Percentiles rank a stretch among this genome's conserved stretches.
Conservation (phyloP, 495 filamentous ascomycete species). For the Xylaria longipes region DNA sequence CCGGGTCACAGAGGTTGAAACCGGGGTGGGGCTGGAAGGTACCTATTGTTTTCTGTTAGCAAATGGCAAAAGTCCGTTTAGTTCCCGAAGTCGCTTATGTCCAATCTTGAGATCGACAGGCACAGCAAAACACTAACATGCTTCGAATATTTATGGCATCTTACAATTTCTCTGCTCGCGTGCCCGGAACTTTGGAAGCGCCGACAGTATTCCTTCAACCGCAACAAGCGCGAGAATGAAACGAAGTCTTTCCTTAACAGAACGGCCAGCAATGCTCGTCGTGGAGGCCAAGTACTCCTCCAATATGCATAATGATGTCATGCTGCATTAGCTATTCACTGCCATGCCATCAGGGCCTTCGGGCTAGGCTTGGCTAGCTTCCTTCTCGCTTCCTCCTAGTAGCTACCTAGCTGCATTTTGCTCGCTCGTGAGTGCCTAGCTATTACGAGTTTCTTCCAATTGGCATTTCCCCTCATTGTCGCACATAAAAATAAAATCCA, state of each 20-base stretch:
- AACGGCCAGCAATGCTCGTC: background rate
- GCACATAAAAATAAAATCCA: background rate
- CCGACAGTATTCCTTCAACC: background rate
- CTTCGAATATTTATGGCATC: background rate
- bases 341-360: background rate
- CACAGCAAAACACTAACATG: background rate
- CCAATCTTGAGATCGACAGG: slow-evolving; percentile 5
- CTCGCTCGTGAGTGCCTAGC: background rate
- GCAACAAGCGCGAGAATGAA: background rate
- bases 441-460: background rate
- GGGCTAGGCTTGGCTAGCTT: slow-evolving; percentile 2
- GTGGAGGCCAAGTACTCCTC: background rate
- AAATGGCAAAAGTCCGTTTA: background rate
- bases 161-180: background rate
- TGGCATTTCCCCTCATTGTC: background rate
- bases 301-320: slow-evolving; percentile 3
- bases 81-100: background rate
- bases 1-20: background rate
- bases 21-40: background rate
- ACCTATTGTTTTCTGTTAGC: background rate
- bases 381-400: background rate
- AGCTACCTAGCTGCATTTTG: slow-evolving; percentile 9
- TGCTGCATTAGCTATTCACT: slow-evolving; percentile 5
- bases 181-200: background rate
- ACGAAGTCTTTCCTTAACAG: background rate